Conservation (phyloP, 805 yeast species). For the Danielozyma ontarioensis region DNA sequence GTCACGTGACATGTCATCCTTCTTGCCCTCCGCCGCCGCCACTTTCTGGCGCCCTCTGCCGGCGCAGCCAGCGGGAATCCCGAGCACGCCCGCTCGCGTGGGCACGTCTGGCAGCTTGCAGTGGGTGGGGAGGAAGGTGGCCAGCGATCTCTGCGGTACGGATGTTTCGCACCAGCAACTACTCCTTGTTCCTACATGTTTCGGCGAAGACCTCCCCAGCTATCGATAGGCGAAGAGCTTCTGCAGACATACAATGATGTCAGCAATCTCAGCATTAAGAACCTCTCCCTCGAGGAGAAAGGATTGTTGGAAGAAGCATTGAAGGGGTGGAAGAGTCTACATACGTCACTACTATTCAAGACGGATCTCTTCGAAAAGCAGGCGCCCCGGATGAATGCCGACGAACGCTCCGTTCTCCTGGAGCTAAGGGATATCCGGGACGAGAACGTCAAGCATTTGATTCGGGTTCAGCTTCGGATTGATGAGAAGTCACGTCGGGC, state of each 20-base stretch:
- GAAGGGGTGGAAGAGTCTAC: constrained; percentile 72
- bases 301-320: constrained; percentile 50
- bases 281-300: constrained; percentile 54
- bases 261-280: constrained; percentile 54
- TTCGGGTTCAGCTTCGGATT: constrained; percentile 34
- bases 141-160: too few relatives aligned
- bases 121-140: too few relatives aligned
- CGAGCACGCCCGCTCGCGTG: too few relatives aligned
- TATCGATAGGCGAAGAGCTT: constrained; percentile 46
- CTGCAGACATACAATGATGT: constrained; percentile 57
- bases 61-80: too few relatives aligned
- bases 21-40: too few relatives aligned
- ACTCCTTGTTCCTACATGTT: constrained; percentile 29
- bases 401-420: constrained; percentile 20
- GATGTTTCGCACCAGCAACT: too few relatives aligned
- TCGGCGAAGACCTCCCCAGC: constrained; percentile 56
- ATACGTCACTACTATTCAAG: constrained; percentile 52
- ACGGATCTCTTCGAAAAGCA: constrained; percentile 46
- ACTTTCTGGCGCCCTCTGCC: too few relatives aligned
- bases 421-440: constrained; percentile 36
- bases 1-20: too few relatives aligned
- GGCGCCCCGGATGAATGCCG: constrained; percentile 5
- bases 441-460: constrained; percentile 38
- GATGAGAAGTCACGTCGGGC: constrained; percentile 24
- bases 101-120: too few relatives aligned